Evolutionary conservation across 2,329 filamentous ascomycete species (phyloP).

Genomic region (Sclerotinia spermophila): DNA sequence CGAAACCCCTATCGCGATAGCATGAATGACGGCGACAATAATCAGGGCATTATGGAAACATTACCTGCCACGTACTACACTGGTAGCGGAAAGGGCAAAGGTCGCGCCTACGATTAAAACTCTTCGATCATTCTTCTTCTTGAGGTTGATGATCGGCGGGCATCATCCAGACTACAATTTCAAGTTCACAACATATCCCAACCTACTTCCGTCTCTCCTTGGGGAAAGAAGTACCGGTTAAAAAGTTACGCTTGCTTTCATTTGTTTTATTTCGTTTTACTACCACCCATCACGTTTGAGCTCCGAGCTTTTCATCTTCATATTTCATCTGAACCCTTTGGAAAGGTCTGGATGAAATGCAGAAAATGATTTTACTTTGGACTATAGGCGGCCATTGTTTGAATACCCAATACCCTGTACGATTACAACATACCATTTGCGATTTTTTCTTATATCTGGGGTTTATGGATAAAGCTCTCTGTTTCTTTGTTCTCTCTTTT

Average conservation of each 20-base stretch:
- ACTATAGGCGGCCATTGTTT: not conserved
- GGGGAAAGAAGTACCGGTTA: not conserved
- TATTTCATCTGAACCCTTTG: not conserved
- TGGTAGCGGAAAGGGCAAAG: not conserved
- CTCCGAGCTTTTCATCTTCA: not conserved
- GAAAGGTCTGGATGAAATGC: not conserved
- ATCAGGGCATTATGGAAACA: not conserved
- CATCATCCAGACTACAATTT: not conserved
- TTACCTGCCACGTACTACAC: not conserved
- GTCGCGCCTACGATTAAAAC: not conserved
- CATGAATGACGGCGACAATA: not conserved
- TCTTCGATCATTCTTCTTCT: not conserved
- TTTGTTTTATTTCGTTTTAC: not conserved
- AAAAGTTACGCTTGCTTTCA: not conserved
- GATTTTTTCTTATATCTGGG: not conserved
- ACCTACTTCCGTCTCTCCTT: not conserved
- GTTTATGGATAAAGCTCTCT: not conserved
- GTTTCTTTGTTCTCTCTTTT: not conserved
- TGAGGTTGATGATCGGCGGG: not conserved
- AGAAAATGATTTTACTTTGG: not conserved
- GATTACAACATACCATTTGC: not conserved
- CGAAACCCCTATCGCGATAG: slow-evolving; percentile 1
- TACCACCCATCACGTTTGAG: not conserved
- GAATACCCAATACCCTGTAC: slow-evolving; percentile 11
- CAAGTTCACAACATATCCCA: not conserved